phyloP scores from a whole-genome alignment of 1,284 basidiomycete genomes.

The Cutaneotrichosporon cutaneum region DNA sequence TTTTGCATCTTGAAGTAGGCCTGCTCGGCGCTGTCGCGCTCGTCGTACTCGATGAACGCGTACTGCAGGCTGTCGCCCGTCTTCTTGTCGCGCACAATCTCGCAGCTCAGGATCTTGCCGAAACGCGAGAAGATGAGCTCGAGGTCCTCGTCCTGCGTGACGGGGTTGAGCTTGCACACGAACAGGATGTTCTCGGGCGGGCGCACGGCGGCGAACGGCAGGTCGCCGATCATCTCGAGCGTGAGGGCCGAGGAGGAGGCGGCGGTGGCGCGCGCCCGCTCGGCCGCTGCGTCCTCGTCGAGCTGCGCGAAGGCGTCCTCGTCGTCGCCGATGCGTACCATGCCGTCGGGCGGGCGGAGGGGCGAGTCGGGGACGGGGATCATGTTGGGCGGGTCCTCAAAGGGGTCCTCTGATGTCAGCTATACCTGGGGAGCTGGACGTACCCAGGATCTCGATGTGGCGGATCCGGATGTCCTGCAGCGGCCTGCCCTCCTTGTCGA shows the following conservation, averaged over 20 bases:
- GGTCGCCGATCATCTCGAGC: slow-evolving; percentile 97
- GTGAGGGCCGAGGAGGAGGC: slow-evolving; percentile 91
- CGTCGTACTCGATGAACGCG: slow-evolving; percentile 98
- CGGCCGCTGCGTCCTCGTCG: slow-evolving; percentile 79
- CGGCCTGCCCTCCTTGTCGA: slow-evolving; percentile 83
- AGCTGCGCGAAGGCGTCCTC: slow-evolving; percentile 66
- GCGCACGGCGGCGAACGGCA: slow-evolving; percentile 95
- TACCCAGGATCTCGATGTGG: slow-evolving; percentile 88
- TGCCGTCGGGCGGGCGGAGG: slow-evolving; percentile 70
- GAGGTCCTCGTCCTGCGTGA: slow-evolving; percentile 91
- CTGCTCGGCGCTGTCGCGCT: slow-evolving; percentile 87
- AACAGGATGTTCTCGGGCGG: slow-evolving; percentile 98
- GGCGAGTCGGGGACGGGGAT: slow-evolving; percentile 68
- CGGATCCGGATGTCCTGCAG: slow-evolving; percentile 90
- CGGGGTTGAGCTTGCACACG: slow-evolving; percentile 96
- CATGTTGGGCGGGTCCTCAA: slow-evolving; percentile 77
- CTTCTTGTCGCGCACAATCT: slow-evolving; percentile 92
- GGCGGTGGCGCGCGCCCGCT: slow-evolving; percentile 72
- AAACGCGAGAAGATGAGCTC: slow-evolving; percentile 97
- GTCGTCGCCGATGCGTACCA: slow-evolving; percentile 79
- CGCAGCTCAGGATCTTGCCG: slow-evolving; percentile 92
- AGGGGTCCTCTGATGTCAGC: slow-evolving; percentile 76
- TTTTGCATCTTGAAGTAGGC: slow-evolving; percentile 99
- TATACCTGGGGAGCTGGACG: slow-evolving; percentile 32
- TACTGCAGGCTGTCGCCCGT: slow-evolving; percentile 96